These are phyloP conservation scores for Ormosia emarginata DNA, from an alignment of 306 rosid species.

Conservation along the genomic window DNA sequence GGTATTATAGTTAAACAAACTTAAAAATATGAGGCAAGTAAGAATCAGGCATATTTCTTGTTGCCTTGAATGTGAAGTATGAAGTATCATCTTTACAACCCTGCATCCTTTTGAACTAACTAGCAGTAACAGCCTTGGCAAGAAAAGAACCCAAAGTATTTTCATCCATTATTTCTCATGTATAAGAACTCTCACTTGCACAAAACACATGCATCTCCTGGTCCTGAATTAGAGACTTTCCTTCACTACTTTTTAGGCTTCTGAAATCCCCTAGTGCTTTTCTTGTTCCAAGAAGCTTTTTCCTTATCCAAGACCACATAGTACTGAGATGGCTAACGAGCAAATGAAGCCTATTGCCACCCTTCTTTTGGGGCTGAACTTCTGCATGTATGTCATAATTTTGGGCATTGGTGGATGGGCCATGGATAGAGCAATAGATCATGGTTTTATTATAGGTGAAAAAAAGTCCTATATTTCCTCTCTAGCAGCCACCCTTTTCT, in stretches of 20 bases:
- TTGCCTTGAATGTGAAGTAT: constrained; percentile 64
- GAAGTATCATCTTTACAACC: constrained; percentile 68
- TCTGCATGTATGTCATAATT: constrained; percentile 84
- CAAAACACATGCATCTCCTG: constrained; percentile 9
- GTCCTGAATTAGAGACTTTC: background rate
- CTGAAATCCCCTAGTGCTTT: background rate
- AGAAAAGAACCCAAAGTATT: constrained; percentile 56
- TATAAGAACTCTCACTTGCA: constrained; percentile 29
- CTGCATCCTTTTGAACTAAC: constrained; percentile 20
- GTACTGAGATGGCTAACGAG: constrained; percentile 44
- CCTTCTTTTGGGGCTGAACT: constrained; percentile 67
- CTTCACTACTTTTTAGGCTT: constrained; percentile 19
- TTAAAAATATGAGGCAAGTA: constrained; percentile 42
- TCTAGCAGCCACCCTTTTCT: background rate
- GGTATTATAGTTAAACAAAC: constrained; percentile 23
- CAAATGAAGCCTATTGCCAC: constrained; percentile 66
- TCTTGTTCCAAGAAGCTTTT: background rate
- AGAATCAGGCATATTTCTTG: constrained; percentile 46
- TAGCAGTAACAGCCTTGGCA: constrained; percentile 48
- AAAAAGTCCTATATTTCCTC: background rate
- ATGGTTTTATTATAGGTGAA: constrained; percentile 80
- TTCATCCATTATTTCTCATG: constrained; percentile 4
- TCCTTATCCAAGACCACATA: background rate
- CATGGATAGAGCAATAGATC: constrained; percentile 80
- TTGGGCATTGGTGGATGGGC: constrained; percentile 95